Evolutionary conservation across 75 land plant species (phyloP).

Genomic region (Selaginella tamariscina): DNA sequence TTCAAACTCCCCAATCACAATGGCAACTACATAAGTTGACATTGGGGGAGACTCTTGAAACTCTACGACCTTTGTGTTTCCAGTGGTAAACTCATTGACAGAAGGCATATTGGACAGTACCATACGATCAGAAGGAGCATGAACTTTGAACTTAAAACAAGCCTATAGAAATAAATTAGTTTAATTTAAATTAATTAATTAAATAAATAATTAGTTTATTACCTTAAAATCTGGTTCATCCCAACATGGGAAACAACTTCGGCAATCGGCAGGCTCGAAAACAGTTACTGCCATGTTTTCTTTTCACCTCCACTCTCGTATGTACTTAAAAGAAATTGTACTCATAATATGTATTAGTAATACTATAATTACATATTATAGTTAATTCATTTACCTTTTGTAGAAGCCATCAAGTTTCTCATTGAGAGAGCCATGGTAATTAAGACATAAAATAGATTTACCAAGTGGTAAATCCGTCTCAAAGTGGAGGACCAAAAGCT

Average conservation of each 20-base stretch:
- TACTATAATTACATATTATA: no score
- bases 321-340: not conserved
- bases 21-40: constrained; percentile 16
- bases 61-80: not conserved
- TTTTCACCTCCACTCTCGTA: not conserved
- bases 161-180: constrained; percentile 7
- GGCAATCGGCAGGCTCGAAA: not conserved
- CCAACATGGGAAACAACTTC: not conserved
- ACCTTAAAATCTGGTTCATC: constrained; percentile 1
- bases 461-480: not conserved
- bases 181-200: not conserved
- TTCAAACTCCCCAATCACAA: constrained; percentile 14
- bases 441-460: not conserved
- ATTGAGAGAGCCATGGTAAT: not conserved
- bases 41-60: constrained; percentile 16
- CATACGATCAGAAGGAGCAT: constrained; percentile 14
- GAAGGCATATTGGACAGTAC: constrained; percentile 17
- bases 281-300: not conserved
- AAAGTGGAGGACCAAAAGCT: not conserved
- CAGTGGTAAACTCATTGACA: not conserved
- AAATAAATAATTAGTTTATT: not conserved
- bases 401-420: not conserved
- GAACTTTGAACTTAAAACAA: constrained; percentile 9
- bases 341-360: not conserved
- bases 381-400: not conserved